These are phyloP conservation scores for Fragosphaeria purpurea DNA, from an alignment of 2,329 filamentous ascomycete species.

Conservation along the genomic window DNA sequence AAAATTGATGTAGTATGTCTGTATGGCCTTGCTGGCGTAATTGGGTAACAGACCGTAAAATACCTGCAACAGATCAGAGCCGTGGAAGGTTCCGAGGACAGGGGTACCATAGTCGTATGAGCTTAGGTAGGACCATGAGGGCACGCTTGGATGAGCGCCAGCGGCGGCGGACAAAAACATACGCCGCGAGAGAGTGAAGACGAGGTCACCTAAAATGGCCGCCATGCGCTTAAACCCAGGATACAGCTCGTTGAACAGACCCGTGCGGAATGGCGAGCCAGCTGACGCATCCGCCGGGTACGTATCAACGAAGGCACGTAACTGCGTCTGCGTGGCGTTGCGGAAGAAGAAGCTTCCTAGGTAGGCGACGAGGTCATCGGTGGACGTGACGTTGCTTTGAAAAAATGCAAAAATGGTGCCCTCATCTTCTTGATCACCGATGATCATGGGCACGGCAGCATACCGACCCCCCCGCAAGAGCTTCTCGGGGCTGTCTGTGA, in stretches of 20 bases:
- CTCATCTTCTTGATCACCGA: constrained; percentile 72
- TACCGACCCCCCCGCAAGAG: constrained; percentile 41
- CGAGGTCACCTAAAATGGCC: constrained; percentile 64
- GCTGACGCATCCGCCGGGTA: constrained; percentile 48
- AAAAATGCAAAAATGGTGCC: constrained; percentile 65
- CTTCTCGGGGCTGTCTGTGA: constrained; percentile 53
- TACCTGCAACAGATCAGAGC: constrained; percentile 56
- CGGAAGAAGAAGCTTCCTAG: constrained; percentile 51
- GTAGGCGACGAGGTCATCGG: constrained; percentile 49
- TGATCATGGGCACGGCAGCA: constrained; percentile 40
- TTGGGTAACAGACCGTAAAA: constrained; percentile 57
- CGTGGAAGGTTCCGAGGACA: constrained; percentile 68
- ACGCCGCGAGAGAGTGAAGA: constrained; percentile 63
- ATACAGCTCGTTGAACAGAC: constrained; percentile 58
- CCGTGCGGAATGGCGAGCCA: constrained; percentile 65
- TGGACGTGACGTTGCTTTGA: constrained; percentile 57
- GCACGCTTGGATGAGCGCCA: constrained; percentile 43
- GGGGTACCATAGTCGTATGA: constrained; percentile 64
- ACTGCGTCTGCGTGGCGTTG: constrained; percentile 36
- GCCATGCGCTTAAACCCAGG: constrained; percentile 69
- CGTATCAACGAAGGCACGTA: constrained; percentile 48
- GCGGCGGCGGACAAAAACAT: constrained; percentile 43
- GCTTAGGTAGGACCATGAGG: constrained; percentile 64
- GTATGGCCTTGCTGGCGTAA: constrained; percentile 48
- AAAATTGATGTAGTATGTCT: constrained; percentile 65